Base-by-base conservation (phyloP, 164 flowering plant genomes). In the Sextonia rubra region DNA sequence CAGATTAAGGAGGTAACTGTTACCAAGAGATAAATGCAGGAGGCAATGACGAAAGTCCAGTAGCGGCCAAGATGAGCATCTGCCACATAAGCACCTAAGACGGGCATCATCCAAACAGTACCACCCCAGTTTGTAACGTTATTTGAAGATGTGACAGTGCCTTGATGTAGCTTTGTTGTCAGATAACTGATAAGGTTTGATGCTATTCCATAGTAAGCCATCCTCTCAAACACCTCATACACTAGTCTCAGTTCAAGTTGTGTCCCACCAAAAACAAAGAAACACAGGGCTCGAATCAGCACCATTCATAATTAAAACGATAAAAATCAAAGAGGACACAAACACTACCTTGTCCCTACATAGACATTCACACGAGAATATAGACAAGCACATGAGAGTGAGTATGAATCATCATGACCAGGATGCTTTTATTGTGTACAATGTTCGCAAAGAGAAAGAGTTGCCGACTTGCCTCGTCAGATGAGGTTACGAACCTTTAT, bases 61-160 rank as follows among this genome's bases (percentile, higher is more conserved):
- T 78, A 78, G 47, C 81, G 69, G 22, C 83, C 79, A 20, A 73
- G 79, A 58, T 70, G 75, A 9, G 79, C 79, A 56, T 78, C 81
- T 1, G 83, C 77, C 0, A 78, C 30, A 66, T 80, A 80, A 26
- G 83, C 83, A 9, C 83, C 83, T 2, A 80, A 20, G 37, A 75
- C 26, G 7, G 83, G 83, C 14, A 73, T 77, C 66, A 80, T 29
- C 83, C 80, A 80, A 17, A 78, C 48, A 11, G 79, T 75, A 1
- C 83, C 83, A 2, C 58, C 75, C 83, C 83, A 80, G 47, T 80
- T 80, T 22, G 83, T 80, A 17, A 81, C 81, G 64, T 81, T 81
- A 25, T 76, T 78, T 18, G 83, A 29, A 0, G 83, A 78, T 4
- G 68, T 26, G 0, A 81, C 83, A 0, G 83, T 81, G 1, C 83